phyloP scores from a whole-genome alignment of 805 yeast genomes.

The Myxozyma monticola region DNA sequence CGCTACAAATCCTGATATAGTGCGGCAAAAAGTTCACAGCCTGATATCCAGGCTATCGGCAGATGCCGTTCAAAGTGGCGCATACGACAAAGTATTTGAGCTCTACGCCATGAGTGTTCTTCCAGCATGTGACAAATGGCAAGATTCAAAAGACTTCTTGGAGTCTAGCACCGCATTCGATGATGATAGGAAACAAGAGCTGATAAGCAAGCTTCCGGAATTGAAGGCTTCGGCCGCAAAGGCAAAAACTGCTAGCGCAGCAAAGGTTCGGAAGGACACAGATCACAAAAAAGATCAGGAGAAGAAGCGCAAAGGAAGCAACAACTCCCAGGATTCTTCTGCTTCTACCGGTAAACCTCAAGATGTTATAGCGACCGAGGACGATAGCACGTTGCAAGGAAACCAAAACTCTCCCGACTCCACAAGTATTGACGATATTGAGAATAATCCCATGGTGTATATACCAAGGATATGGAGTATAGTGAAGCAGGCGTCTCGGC shows the following conservation, averaged over 20 bases:
- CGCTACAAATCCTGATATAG: neutral
- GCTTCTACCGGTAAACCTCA: neutral
- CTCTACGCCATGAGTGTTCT: conserved; percentile 13
- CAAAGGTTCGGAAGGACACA: neutral
- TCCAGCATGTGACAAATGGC: conserved; percentile 19
- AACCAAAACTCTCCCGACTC: neutral
- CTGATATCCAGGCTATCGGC: neutral
- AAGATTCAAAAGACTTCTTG: conserved; percentile 5
- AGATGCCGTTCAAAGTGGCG: neutral
- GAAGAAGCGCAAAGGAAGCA: neutral
- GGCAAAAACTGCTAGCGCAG: neutral
- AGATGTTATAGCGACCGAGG: neutral
- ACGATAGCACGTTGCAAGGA: neutral
- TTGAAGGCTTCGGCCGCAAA: neutral
- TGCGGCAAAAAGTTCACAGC: conserved; percentile 5
- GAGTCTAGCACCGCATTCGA: neutral
- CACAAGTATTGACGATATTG: neutral
- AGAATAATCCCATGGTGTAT: neutral
- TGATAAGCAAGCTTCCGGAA: neutral
- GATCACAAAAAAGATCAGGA: neutral
- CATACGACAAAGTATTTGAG: conserved; percentile 9
- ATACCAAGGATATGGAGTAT: neutral
- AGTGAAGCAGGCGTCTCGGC: neutral
- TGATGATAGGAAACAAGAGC: neutral
- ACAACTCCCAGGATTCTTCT: neutral